Evolutionary conservation across 2,329 filamentous ascomycete species (phyloP).

Genomic region (Fusarium subglutinans): DNA sequence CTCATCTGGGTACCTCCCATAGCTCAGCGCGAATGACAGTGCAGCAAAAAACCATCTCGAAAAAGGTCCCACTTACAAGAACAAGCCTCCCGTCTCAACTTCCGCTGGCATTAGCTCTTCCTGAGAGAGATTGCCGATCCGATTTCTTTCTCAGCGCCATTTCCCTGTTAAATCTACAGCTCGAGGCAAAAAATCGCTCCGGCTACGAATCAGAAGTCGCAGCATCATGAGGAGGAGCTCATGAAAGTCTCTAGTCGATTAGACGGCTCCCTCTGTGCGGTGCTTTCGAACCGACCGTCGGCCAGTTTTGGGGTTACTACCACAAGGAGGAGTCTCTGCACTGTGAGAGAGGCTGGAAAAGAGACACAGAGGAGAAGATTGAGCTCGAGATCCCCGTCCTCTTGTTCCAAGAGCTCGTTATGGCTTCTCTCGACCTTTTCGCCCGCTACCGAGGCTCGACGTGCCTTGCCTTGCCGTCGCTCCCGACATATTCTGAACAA

Average conservation of each 20-base stretch:
- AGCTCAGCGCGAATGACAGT: constrained; percentile 36
- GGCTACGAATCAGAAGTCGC: constrained; percentile 27
- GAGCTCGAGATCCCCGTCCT: constrained; percentile 12
- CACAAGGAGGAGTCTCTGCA: constrained; percentile 42
- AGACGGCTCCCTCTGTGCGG: constrained; percentile 68
- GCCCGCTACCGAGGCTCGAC: constrained; percentile 38
- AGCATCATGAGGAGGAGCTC: constrained; percentile 62
- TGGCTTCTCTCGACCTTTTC: constrained; percentile 56
- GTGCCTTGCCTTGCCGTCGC: constrained; percentile 15
- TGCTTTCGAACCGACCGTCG: constrained; percentile 58
- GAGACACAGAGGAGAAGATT: constrained; percentile 18
- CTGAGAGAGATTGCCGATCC: constrained; percentile 32
- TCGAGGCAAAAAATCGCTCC: constrained; percentile 4
- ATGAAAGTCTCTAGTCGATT: constrained; percentile 69
- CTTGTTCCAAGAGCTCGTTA: constrained; percentile 47
- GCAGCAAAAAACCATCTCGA: constrained; percentile 38
- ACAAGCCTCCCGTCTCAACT: constrained; percentile 31
- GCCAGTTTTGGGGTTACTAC: constrained; percentile 40
- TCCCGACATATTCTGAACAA: constrained; percentile 33
- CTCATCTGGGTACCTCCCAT: constrained; percentile 7
- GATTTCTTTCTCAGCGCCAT: constrained; percentile 29
- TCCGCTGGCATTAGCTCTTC: constrained; percentile 32
- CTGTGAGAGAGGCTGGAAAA: constrained; percentile 26
- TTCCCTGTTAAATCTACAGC: not conserved
- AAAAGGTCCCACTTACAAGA: constrained; percentile 34